Evolutionary conservation across 257 asterid genomes (phyloP).

Genomic region (Solanum bukasovii): DNA sequence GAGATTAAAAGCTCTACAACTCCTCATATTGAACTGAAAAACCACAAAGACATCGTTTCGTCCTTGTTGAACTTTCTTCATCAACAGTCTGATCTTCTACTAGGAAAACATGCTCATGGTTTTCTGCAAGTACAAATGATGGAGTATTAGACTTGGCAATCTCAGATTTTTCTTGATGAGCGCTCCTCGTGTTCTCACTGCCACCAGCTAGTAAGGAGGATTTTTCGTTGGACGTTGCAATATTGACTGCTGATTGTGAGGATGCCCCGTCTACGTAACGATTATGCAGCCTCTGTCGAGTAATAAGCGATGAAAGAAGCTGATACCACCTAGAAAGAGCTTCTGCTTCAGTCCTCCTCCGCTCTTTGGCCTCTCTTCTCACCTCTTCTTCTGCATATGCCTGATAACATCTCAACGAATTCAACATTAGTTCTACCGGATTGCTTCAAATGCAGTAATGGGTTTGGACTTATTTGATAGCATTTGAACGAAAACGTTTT

Average conservation of each 20-base stretch:
- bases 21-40: conserved; percentile 69
- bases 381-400: conserved; percentile 86
- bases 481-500: background rate
- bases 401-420: conserved; percentile 21
- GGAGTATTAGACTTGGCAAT: background rate
- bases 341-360: conserved; percentile 40
- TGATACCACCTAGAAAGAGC: conserved; percentile 96
- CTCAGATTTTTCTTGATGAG: conserved; percentile 16
- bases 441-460: background rate
- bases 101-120: conserved; percentile 52
- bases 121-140: conserved; percentile 17
- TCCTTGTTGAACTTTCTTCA: conserved; percentile 32
- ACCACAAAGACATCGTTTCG: conserved; percentile 70
- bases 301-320: conserved; percentile 78
- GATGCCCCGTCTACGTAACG: conserved; percentile 37
- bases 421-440: background rate
- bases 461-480: background rate
- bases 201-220: background rate
- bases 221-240: conserved; percentile 15
- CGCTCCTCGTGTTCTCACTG: conserved; percentile 4
- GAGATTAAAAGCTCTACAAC: conserved; percentile 19
- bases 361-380: conserved; percentile 69
- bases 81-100: conserved; percentile 34
- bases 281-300: conserved; percentile 63
- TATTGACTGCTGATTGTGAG: conserved; percentile 17